A percentile compares a stretch with the other conserved stretches of the same genome.
These are phyloP conservation scores for Puccinia novopanici DNA, from an alignment of 1,284 basidiomycete genomes.

Conservation along the genomic window DNA sequence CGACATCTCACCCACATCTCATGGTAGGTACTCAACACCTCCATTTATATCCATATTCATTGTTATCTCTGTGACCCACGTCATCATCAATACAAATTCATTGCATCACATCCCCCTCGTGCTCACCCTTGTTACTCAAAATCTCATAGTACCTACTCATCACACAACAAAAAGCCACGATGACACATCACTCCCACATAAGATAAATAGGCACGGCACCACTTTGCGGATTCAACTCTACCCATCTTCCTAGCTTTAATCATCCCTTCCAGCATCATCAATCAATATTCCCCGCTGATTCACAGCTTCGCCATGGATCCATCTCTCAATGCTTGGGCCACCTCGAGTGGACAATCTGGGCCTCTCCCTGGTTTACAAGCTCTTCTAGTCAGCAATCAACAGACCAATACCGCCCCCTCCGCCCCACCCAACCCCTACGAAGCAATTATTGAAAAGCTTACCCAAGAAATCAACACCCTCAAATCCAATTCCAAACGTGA, in stretches of 20 bases:
- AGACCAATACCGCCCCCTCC: background rate
- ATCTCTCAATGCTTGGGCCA: constrained; percentile 10
- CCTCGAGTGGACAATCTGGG: background rate
- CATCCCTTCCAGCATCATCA: background rate
- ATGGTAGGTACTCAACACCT: background rate
- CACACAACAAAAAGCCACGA: too few relatives aligned
- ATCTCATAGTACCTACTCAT: too few relatives aligned
- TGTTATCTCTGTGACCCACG: background rate
- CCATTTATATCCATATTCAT: background rate
- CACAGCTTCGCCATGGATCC: background rate
- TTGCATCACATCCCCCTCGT: too few relatives aligned
- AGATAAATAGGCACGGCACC: too few relatives aligned
- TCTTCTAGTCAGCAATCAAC: background rate
- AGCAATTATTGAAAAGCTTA: background rate
- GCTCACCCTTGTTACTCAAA: too few relatives aligned
- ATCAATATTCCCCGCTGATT: too few relatives aligned
- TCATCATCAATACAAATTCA: background rate
- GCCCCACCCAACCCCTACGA: background rate
- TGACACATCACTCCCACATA: too few relatives aligned
- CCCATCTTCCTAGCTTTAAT: background rate
- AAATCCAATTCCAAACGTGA: background rate
- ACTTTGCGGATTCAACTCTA: too few relatives aligned
- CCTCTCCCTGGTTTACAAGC: background rate
- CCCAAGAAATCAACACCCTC: background rate
- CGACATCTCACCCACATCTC: background rate